phyloP scores from a whole-genome alignment of 2,329 filamentous ascomycete species.

The Fusarium lyarnte region DNA sequence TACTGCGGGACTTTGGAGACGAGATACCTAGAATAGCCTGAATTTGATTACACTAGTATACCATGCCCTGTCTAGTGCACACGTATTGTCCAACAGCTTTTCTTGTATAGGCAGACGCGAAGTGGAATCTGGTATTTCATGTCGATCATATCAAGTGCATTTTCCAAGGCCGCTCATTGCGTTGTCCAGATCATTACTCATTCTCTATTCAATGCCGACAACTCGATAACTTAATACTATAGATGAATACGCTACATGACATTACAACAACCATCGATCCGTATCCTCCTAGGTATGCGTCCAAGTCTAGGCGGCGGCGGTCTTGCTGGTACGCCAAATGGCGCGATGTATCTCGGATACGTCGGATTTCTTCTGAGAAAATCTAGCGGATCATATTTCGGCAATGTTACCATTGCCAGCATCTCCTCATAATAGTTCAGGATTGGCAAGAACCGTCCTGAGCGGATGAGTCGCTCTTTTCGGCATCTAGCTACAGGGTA shows the following conservation, averaged over 20 bases:
- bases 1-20: background rate
- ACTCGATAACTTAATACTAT: no score
- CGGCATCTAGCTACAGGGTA: background rate
- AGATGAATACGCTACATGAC: background rate
- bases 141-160: background rate
- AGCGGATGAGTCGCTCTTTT: background rate
- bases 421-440: background rate
- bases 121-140: no score
- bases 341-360: background rate
- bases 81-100: background rate
- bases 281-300: background rate
- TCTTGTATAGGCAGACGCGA: background rate
- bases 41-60: accelerated
- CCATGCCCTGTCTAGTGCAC: accelerated
- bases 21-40: background rate
- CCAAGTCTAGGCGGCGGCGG: no score
- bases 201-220: background rate
- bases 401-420: background rate
- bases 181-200: background rate
- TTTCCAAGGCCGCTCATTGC: no score
- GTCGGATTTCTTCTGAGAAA: background rate
- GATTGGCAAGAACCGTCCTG: background rate
- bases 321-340: background rate
- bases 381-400: background rate
- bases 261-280: background rate